Conservation (phyloP, 768 basidiomycete genomes). For the Hygrophoropsis aurantiaca region DNA sequence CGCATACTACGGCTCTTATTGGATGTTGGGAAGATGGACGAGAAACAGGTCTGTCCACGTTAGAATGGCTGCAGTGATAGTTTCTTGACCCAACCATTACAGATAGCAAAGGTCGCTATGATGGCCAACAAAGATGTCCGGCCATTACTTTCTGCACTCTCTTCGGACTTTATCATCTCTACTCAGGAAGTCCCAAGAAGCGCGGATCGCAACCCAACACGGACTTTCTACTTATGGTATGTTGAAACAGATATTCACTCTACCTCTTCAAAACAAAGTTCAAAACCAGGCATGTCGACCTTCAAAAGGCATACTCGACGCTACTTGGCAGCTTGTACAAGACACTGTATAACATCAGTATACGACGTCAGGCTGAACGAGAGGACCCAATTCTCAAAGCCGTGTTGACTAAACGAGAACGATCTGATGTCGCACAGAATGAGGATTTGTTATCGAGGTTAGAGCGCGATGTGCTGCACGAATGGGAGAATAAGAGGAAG, state of each 20-base stretch:
- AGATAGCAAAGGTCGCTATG: slow-evolving; percentile 95
- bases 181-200: slow-evolving; percentile 92
- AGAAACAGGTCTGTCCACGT: slow-evolving; percentile 71
- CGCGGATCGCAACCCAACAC: slow-evolving; percentile 83
- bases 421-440: slow-evolving; percentile 82
- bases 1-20: slow-evolving; percentile 77
- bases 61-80: neutral
- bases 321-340: slow-evolving; percentile 84
- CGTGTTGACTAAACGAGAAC: slow-evolving; percentile 77
- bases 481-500: slow-evolving; percentile 73
- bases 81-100: slow-evolving; percentile 5
- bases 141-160: slow-evolving; percentile 73
- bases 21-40: slow-evolving; percentile 88
- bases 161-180: slow-evolving; percentile 80
- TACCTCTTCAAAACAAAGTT: slow-evolving; percentile 8
- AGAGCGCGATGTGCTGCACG: slow-evolving; percentile 72
- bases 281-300: slow-evolving; percentile 79
- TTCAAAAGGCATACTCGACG: slow-evolving; percentile 76
- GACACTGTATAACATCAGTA: slow-evolving; percentile 82
- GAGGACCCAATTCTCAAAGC: slow-evolving; percentile 64
- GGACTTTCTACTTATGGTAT: slow-evolving; percentile 92
- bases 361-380: slow-evolving; percentile 71
- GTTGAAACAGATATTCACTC: slow-evolving; percentile 10
- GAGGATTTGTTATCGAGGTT: slow-evolving; percentile 65
- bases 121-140: slow-evolving; percentile 88